Conservation (phyloP, 208 protist genomes). For the Leishmania tropica region DNA sequence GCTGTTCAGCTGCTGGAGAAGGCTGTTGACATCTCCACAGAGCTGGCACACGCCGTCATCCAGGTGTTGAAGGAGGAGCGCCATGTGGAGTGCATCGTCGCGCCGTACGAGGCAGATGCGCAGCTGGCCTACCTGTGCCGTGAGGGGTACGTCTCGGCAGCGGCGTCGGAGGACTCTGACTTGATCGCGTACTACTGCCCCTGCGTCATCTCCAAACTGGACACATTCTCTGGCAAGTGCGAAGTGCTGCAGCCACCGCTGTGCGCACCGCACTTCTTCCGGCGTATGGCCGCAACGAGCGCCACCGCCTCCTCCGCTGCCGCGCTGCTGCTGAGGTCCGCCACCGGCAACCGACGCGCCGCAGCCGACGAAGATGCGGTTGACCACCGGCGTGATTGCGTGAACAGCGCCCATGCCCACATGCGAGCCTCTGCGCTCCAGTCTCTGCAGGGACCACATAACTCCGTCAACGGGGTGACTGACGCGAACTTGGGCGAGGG, state of each 20-base stretch:
- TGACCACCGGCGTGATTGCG: not conserved
- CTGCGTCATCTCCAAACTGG: slow-evolving; percentile 77
- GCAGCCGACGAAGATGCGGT: not conserved
- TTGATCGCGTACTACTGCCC: slow-evolving; percentile 96
- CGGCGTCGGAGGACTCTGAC: slow-evolving; percentile 99
- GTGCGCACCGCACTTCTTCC: slow-evolving; percentile 47
- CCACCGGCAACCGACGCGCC: not conserved
- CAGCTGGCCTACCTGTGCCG: slow-evolving; percentile 96
- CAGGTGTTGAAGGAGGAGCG: slow-evolving; percentile 63
- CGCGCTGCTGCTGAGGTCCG: not conserved
- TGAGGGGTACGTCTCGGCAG: slow-evolving; percentile 89
- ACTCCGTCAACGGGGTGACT: not conserved
- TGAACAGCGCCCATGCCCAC: slow-evolving; percentile 5
- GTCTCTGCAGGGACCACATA: not conserved
- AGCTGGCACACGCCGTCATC: slow-evolving; percentile 80
- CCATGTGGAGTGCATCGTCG: slow-evolving; percentile 94
- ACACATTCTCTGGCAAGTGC: slow-evolving; percentile 51
- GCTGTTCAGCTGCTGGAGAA: slow-evolving; percentile 60
- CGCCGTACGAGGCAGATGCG: slow-evolving; percentile 99
- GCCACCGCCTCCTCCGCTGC: slow-evolving; percentile 2
- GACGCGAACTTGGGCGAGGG: not conserved
- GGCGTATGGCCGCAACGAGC: slow-evolving; percentile 14
- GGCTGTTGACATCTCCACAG: slow-evolving; percentile 76
- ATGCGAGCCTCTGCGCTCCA: slow-evolving; percentile 14
- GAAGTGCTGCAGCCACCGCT: slow-evolving; percentile 47